Evolutionary conservation across 2,329 filamentous ascomycete genomes (phyloP), one percentile per base, ranked within the genome.

Genomic region (Albifimbria verrucaria): DNA sequence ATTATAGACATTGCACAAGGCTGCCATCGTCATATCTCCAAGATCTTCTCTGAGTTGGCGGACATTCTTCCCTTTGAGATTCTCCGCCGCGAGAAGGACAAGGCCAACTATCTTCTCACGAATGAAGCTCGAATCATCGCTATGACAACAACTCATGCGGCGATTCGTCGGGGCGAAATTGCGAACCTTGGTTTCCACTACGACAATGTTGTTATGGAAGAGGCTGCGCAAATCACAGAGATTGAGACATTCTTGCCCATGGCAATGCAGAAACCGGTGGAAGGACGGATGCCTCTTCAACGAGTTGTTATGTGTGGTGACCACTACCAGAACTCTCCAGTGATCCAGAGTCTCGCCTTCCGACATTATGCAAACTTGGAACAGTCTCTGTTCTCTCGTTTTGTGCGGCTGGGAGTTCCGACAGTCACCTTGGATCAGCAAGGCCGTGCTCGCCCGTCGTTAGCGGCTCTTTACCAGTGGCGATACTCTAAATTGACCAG

Each of bases 81-180:
- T 49, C 75, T 99, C 52, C 86, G 92, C 49, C 87, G 88, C 52
- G 89, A 92, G 58, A 86, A 89, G 32, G 94, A 99, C 68, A 97
- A 95, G 74, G 89, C 92, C 49, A 97, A 97, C 69, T 99, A 99
- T 65, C 83, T 99, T 6, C 82, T 99, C 28, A 88, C 92, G 6
- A 97, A 92, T 64, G 93, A 97, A 72, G 95, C 95, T n/a, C 87
- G 94, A 32, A 94, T 99, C 57, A 88, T 99, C 59, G 95, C 94
- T 53, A 99, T 99, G 95, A 99, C 94, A 18, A 95, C 92, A 4
- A 99, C 95, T 0, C 94, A 99, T 70, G 95, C 94, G 4, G 94
- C 94, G 1, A 99, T 99, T 81, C 86, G 92, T 56, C 81, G 93
- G 57, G 86, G 90, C 57, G 93, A 97, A 64, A 97, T 99, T 62